Conservation (phyloP, 116 monocot species). For the Papilionanthe hybrid region DNA sequence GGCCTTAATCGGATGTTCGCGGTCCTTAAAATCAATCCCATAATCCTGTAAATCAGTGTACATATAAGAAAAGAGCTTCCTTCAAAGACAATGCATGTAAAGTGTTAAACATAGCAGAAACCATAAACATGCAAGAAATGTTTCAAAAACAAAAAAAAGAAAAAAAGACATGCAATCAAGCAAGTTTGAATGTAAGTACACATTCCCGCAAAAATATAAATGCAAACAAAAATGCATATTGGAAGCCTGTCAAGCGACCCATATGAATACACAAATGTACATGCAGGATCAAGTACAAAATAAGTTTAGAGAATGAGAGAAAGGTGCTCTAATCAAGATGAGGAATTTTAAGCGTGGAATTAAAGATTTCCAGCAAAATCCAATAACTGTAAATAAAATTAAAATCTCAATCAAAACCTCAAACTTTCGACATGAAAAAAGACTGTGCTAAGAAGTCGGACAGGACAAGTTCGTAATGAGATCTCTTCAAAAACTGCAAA, state of each 20-base stretch:
- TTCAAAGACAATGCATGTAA: neutral
- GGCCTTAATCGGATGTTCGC: slow-evolving; percentile 18
- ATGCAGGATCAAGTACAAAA: neutral
- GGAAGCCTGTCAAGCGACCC: neutral
- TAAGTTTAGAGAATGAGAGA: neutral
- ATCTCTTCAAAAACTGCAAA: too few species aligned
- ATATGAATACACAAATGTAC: neutral
- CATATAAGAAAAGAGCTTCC: neutral
- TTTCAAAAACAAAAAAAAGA: neutral
- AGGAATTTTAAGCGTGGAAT: neutral
- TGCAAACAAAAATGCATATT: neutral
- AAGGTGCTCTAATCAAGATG: neutral
- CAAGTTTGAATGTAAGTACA: neutral
- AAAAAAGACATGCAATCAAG: neutral
- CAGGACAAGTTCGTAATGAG: too few species aligned
- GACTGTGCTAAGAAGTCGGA: neutral
- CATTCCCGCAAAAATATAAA: neutral
- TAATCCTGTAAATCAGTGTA: slow-evolving; percentile 17
- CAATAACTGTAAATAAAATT: neutral
- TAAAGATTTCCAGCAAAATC: neutral
- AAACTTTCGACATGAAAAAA: neutral
- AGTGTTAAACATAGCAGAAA: neutral
- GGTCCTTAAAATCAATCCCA: slow-evolving; percentile 28
- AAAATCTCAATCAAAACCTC: neutral
- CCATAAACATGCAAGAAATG: neutral